A percentile compares a stretch with the other conserved stretches of the same genome.
These are phyloP conservation scores for Teratosphaeria gauchensis DNA, from an alignment of 2,329 filamentous ascomycete genomes.

Conservation along the genomic window DNA sequence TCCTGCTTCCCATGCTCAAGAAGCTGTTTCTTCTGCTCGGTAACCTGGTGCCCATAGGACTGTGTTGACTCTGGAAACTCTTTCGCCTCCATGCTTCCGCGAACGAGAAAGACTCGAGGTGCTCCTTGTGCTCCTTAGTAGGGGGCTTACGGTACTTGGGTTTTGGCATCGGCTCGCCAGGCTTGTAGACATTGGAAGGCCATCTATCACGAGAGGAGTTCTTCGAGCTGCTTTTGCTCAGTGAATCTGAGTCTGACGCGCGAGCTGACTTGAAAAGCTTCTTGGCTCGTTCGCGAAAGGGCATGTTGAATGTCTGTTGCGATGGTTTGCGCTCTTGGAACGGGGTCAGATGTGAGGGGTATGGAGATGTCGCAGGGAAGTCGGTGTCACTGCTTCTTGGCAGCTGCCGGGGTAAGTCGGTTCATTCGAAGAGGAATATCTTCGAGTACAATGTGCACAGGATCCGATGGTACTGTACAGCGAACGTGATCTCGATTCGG, in stretches of 20 bases:
- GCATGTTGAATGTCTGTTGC: constrained; percentile 30
- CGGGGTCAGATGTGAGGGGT: neutral
- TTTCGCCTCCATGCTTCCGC: constrained; percentile 37
- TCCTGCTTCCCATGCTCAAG: constrained; percentile 16
- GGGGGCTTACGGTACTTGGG: constrained; percentile 41
- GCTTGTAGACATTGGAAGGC: constrained; percentile 40
- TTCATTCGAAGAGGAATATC: neutral
- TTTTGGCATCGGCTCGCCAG: constrained; percentile 42
- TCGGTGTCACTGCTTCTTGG: neutral
- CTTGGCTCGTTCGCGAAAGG: constrained; percentile 38
- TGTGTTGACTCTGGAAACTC: constrained; percentile 37
- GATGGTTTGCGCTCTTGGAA: neutral
- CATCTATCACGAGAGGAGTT: constrained; percentile 24
- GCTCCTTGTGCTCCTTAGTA: constrained; percentile 41
- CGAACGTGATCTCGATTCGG: neutral
- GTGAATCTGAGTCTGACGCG: constrained; percentile 12
- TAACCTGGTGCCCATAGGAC: constrained; percentile 40
- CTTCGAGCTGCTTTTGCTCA: constrained; percentile 15
- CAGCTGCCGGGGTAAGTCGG: neutral
- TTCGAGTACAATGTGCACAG: neutral
- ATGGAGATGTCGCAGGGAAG: neutral
- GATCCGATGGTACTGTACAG: neutral
- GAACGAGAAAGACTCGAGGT: constrained; percentile 40
- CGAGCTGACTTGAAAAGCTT: constrained; percentile 30
- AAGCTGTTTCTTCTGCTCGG: constrained; percentile 30